Percentiles rank a stretch among this genome's conserved stretches.
These are phyloP conservation scores for Torulaspora gathmanii DNA, from an alignment of 805 yeast species.

Conservation along the genomic window DNA sequence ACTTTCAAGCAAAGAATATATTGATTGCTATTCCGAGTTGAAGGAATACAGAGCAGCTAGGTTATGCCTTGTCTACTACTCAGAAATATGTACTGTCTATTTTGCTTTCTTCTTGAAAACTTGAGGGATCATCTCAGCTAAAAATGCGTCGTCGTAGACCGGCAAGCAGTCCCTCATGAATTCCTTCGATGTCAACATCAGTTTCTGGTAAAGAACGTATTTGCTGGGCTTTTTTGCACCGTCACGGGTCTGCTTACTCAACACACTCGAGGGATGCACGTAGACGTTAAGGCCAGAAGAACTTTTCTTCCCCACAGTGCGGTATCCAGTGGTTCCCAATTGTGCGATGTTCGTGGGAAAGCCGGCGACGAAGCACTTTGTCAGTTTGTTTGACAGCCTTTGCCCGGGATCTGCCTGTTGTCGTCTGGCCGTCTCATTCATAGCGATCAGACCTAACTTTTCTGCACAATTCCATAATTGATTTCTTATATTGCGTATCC, in stretches of 20 bases:
- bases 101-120: conserved; percentile 25
- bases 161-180: conserved; percentile 80
- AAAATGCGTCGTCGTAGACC: conserved; percentile 64
- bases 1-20: background rate
- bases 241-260: conserved; percentile 39
- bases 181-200: conserved; percentile 80
- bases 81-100: background rate
- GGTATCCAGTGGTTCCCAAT: conserved; percentile 29
- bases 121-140: conserved; percentile 70
- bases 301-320: conserved; percentile 26
- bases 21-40: background rate
- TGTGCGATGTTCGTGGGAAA: conserved; percentile 34
- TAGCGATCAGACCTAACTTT: conserved; percentile 25
- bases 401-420: conserved; percentile 4
- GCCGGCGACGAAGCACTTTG: conserved; percentile 31
- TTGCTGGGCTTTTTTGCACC: conserved; percentile 67
- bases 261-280: conserved; percentile 81
- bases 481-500: conserved; percentile 65
- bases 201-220: conserved; percentile 71
- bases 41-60: no score
- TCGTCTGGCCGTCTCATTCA: conserved; percentile 15
- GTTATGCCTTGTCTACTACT: no score
- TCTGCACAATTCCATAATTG: conserved; percentile 63
- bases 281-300: conserved; percentile 67
- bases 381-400: conserved; percentile 12